Percentiles rank a stretch among this genome's conserved stretches.
Conservation (phyloP, 2,329 filamentous ascomycete genomes). For the Claviceps pazoutovae region DNA sequence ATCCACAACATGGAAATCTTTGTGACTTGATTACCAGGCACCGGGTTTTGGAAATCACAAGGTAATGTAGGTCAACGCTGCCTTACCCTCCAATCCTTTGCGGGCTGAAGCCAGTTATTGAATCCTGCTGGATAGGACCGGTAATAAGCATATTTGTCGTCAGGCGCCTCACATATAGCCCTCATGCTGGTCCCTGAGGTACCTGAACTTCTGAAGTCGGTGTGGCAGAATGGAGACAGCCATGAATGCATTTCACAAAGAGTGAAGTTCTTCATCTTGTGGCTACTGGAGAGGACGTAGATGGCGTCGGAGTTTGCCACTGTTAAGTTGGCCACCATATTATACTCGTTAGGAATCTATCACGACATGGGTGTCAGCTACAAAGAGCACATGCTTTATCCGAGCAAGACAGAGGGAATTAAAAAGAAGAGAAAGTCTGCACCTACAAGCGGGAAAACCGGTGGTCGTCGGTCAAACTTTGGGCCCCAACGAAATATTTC, state of each 20-base stretch:
- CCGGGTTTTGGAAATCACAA: neutral
- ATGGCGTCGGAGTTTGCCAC: conserved; percentile 33
- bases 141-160: conserved; percentile 41
- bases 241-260: conserved; percentile 55
- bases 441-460: conserved; percentile 22
- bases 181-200: conserved; percentile 43
- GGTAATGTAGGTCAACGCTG: neutral
- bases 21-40: neutral
- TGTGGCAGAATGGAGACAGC: conserved; percentile 52
- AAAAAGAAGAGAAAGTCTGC: neutral
- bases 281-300: conserved; percentile 48
- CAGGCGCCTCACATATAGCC: conserved; percentile 44
- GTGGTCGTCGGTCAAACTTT: conserved; percentile 34
- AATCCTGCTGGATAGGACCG: conserved; percentile 20
- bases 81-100: conserved; percentile 34
- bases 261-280: conserved; percentile 36
- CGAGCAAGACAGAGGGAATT: neutral
- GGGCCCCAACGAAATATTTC: conserved; percentile 56
- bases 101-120: conserved; percentile 18
- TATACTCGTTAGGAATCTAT: conserved; percentile 45
- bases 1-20: neutral
- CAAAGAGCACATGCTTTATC: neutral
- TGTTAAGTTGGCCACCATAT: conserved; percentile 49
- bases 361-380: neutral
- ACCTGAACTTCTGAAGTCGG: conserved; percentile 42